Conservation (phyloP, 108 stramenopile species). For the Discostella pseudostelligera region DNA sequence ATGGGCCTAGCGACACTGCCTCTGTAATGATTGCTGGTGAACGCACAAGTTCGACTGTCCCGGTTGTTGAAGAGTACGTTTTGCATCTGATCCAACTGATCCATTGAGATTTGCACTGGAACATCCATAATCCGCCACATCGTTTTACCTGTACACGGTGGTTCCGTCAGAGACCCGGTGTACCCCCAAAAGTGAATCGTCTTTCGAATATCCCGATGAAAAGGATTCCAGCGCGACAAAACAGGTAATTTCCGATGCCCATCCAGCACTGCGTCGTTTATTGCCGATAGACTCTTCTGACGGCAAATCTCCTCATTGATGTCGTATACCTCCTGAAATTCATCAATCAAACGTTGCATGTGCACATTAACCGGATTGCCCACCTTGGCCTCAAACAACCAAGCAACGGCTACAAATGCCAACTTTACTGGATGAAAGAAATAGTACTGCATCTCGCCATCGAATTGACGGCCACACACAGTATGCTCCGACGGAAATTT, state of each 20-base stretch:
- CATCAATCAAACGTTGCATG: constrained; percentile 35
- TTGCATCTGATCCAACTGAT: constrained; percentile 71
- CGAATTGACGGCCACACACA: constrained; percentile 61
- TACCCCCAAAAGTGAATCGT: constrained; percentile 56
- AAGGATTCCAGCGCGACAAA: background rate
- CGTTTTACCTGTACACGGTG: constrained; percentile 75
- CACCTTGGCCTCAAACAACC: constrained; percentile 33
- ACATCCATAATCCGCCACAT: constrained; percentile 76
- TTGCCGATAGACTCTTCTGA: background rate
- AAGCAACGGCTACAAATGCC: constrained; percentile 19
- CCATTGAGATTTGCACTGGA: constrained; percentile 57
- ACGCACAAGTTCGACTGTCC: constrained; percentile 52
- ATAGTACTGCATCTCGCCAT: constrained; percentile 58
- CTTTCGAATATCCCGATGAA: constrained; percentile 7
- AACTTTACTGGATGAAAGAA: constrained; percentile 18
- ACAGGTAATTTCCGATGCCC: constrained; percentile 6
- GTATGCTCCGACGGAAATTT: constrained; percentile 63
- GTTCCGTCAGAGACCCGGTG: constrained; percentile 78
- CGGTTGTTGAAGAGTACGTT: constrained; percentile 66
- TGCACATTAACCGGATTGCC: constrained; percentile 11
- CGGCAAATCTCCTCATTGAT: constrained; percentile 13
- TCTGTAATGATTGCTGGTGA: constrained; percentile 62
- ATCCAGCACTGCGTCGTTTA: background rate
- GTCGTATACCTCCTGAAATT: constrained; percentile 28
- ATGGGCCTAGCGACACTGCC: constrained; percentile 73